Conservation (phyloP, 331 rosid species). For the Stylosanthes scabra region DNA sequence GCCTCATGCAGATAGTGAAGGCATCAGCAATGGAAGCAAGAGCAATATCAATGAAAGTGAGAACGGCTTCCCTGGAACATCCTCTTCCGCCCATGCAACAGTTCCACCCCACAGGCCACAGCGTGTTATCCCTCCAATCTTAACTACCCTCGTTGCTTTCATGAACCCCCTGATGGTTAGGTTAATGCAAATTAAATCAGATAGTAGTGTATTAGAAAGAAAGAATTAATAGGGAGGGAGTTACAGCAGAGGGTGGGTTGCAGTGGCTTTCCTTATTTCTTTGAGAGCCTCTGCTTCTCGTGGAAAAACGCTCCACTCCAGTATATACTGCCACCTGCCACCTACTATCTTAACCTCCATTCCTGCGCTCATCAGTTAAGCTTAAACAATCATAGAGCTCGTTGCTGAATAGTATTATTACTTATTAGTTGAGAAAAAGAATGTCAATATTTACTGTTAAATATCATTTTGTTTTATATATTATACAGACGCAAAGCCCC, state of each 20-base stretch:
- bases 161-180: conserved; percentile 47
- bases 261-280: conserved; percentile 56
- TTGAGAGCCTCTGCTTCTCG: conserved; percentile 59
- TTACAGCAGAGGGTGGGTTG: conserved; percentile 49
- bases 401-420: too few species aligned
- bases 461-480: conserved; percentile 2
- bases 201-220: too few species aligned
- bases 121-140: conserved; percentile 69
- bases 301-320: conserved; percentile 66
- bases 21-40: conserved; percentile 57
- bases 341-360: too few species aligned
- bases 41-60: conserved; percentile 46
- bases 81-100: conserved; percentile 48
- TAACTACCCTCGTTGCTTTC: conserved; percentile 42
- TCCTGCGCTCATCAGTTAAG: too few species aligned
- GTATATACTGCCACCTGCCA: conserved; percentile 65
- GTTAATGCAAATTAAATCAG: too few species aligned
- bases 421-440: conserved; percentile 13
- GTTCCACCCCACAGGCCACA: conserved; percentile 60
- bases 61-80: conserved; percentile 25
- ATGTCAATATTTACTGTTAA: not conserved
- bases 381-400: conserved; percentile 26
- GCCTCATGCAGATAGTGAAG: conserved; percentile 52
- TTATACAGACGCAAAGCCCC: conserved; percentile 7
- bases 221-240: too few species aligned